Evolutionary conservation across 257 asterid genomes (phyloP).

Genomic region (Leptodermis oblonga): DNA sequence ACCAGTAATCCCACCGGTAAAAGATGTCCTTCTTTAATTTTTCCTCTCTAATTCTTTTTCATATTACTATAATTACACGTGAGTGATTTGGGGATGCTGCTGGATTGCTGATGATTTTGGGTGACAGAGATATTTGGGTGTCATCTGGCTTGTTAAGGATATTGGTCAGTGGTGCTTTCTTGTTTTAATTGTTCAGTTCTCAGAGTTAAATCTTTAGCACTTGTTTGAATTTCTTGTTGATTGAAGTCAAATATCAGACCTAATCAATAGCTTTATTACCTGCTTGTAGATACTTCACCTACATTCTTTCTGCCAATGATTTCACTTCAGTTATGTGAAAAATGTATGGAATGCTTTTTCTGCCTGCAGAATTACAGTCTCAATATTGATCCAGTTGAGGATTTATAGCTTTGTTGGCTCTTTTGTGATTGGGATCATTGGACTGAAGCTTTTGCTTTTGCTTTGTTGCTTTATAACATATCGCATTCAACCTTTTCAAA

Average conservation of each 20-base stretch:
- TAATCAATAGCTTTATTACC: not conserved
- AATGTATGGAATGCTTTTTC: not conserved
- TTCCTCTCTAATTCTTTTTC: no score
- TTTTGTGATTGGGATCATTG: not conserved
- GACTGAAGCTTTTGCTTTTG: not conserved
- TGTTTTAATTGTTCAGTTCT: no score
- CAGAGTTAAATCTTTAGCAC: no score
- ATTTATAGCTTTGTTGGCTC: not conserved
- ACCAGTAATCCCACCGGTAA: no score
- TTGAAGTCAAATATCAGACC: not conserved
- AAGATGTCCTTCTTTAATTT: no score
- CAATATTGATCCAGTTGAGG: not conserved
- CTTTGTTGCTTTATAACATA: not conserved
- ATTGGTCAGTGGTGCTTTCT: no score
- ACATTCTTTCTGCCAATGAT: not conserved
- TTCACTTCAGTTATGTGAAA: not conserved
- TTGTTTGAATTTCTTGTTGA: not conserved
- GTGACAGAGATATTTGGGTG: no score
- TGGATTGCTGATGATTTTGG: no score
- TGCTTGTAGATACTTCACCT: not conserved
- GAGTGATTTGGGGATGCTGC: no score
- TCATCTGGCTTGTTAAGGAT: no score
- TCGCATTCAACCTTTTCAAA: not conserved
- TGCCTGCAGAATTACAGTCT: not conserved
- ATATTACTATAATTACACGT: no score